Conservation (phyloP, 2,329 filamentous ascomycete species). For the Trichoderma atrobrunneum region DNA sequence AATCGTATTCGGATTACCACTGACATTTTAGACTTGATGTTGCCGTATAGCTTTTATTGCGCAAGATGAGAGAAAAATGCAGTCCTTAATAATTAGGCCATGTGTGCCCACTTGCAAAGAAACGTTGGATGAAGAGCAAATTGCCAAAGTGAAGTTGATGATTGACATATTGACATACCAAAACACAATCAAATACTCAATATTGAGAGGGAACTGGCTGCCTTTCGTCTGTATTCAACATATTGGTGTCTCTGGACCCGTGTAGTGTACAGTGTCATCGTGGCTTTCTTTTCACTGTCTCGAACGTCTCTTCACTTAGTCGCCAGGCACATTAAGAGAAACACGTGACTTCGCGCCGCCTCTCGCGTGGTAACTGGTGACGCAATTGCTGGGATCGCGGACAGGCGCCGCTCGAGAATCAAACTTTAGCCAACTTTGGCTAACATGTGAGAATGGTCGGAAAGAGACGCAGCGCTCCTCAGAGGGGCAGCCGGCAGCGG, state of each 20-base stretch:
- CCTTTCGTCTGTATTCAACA: too few species aligned
- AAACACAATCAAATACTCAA: background rate
- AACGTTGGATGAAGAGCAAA: background rate
- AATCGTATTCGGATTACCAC: background rate
- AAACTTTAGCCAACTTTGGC: background rate
- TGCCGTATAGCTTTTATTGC: background rate
- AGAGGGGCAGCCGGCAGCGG: slow-evolving; percentile 24
- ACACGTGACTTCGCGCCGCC: slow-evolving; percentile 25
- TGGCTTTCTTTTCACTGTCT: background rate
- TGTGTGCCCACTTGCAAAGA: background rate
- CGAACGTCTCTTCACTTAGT: background rate
- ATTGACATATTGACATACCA: background rate
- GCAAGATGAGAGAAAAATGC: background rate
- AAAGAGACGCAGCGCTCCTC: slow-evolving; percentile 29
- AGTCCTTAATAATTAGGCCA: background rate
- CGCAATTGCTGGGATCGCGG: slow-evolving; percentile 21
- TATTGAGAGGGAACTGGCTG: background rate
- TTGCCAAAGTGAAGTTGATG: background rate
- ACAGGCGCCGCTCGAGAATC: background rate
- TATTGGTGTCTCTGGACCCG: background rate
- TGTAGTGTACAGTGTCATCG: background rate
- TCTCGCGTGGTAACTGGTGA: slow-evolving; percentile 19
- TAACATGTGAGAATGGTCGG: slow-evolving; percentile 30
- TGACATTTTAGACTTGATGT: slow-evolving; percentile 3
- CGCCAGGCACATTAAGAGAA: background rate